Conservation (phyloP, 768 basidiomycete species). For the Piloderma croceum region DNA sequence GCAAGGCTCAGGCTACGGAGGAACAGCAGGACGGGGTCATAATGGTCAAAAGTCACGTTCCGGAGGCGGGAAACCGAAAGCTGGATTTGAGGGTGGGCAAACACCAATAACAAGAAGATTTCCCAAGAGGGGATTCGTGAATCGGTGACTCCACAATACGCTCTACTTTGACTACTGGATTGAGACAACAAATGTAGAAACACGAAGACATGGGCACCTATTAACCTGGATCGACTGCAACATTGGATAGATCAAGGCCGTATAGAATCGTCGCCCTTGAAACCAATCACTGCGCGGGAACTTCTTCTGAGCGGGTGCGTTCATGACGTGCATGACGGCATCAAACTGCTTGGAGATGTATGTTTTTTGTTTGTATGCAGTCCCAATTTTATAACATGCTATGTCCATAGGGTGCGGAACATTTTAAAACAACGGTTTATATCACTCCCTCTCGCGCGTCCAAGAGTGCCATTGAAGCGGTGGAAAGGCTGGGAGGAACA, state of each 20-base stretch:
- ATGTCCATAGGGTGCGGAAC: constrained; percentile 51
- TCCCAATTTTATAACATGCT: neutral
- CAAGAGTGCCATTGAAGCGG: constrained; percentile 75
- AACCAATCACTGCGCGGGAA: constrained; percentile 84
- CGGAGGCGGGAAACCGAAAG: constrained; percentile 76
- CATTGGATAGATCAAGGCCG: constrained; percentile 87
- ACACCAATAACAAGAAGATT: constrained; percentile 87
- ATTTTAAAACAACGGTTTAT: constrained; percentile 67
- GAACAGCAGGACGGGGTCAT: constrained; percentile 88
- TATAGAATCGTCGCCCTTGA: constrained; percentile 66
- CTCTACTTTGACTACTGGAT: neutral
- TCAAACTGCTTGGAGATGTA: constrained; percentile 87
- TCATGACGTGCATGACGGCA: constrained; percentile 83
- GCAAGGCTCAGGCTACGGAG: constrained; percentile 85
- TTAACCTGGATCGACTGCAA: constrained; percentile 86
- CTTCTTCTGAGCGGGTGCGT: constrained; percentile 82
- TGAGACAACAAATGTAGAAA: constrained; percentile 43
- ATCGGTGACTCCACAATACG: constrained; percentile 48
- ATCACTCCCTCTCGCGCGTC: constrained; percentile 83
- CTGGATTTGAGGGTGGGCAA: constrained; percentile 95
- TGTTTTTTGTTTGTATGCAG: constrained; percentile 19
- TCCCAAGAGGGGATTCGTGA: constrained; percentile 92
- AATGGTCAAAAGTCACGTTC: constrained; percentile 95
- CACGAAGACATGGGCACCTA: constrained; percentile 68
- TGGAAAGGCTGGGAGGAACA: constrained; percentile 77